Evolutionary conservation across 2,329 filamentous ascomycete genomes (phyloP).

Genomic region (Neonectria sp.): DNA sequence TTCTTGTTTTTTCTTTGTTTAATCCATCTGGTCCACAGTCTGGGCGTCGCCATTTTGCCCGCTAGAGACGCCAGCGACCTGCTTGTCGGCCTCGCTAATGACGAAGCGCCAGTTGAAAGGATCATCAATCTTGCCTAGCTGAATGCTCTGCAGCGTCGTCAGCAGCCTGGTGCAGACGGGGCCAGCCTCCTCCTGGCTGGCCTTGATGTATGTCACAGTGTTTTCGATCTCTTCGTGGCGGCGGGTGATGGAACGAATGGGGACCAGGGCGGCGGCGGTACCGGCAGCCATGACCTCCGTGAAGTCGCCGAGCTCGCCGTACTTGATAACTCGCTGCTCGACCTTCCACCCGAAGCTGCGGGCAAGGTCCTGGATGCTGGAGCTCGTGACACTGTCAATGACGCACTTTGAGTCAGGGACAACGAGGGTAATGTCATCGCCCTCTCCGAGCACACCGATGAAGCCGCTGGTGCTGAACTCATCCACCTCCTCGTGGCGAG

Average conservation of each 20-base stretch:
- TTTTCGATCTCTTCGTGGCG: conserved; percentile 60
- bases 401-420: conserved; percentile 91
- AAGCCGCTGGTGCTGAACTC: conserved; percentile 98
- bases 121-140: conserved; percentile 85
- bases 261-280: conserved; percentile 91
- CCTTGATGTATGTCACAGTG: conserved; percentile 69
- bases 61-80: conserved; percentile 51
- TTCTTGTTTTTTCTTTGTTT: conserved; percentile 11
- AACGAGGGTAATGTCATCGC: conserved; percentile 78
- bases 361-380: conserved; percentile 83
- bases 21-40: conserved; percentile 55
- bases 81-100: conserved; percentile 62
- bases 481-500: conserved; percentile 87
- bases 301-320: conserved; percentile 68
- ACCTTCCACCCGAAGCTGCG: conserved; percentile 86
- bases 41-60: conserved; percentile 41
- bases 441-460: conserved; percentile 79
- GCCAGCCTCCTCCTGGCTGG: conserved; percentile 77
- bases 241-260: conserved; percentile 91
- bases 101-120: conserved; percentile 78
- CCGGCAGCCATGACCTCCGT: conserved; percentile 91
- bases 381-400: conserved; percentile 88
- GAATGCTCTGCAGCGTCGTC: conserved; percentile 85
- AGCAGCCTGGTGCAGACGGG: conserved; percentile 81
- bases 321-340: conserved; percentile 80